Conservation (phyloP, 345 rosid genomes). For the Rhodamnia argentea region DNA sequence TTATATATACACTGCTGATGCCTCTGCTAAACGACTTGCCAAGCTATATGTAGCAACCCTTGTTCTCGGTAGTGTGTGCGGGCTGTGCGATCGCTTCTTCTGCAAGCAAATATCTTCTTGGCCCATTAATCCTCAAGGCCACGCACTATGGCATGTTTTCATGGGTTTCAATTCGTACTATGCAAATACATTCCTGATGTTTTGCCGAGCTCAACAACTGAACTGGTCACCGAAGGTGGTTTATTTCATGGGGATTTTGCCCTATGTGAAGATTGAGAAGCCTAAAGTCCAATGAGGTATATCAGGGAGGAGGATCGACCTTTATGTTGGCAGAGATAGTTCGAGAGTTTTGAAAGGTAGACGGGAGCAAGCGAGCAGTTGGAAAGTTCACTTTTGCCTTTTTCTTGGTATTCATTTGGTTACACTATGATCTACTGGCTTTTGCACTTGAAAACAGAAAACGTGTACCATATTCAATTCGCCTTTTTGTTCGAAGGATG, state of each 20-base stretch:
- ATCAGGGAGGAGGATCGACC: not conserved
- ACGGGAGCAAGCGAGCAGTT: not conserved
- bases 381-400: not conserved
- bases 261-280: constrained; percentile 77
- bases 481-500: not conserved
- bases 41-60: constrained; percentile 62
- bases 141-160: constrained; percentile 81
- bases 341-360: not conserved
- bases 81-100: constrained; percentile 60
- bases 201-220: constrained; percentile 82
- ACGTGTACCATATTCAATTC: not conserved
- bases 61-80: constrained; percentile 46
- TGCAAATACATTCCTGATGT: constrained; percentile 95
- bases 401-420: not conserved
- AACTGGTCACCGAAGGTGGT: constrained; percentile 70
- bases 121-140: constrained; percentile 84
- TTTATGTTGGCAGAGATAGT: not conserved
- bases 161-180: constrained; percentile 88
- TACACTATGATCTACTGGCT: not conserved
- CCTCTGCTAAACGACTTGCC: constrained; percentile 57
- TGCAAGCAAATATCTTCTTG: constrained; percentile 49
- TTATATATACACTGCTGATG: constrained; percentile 73
- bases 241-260: constrained; percentile 43
- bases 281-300: constrained; percentile 44
- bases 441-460: not conserved